Conservation (phyloP, 805 yeast genomes). For the Candida orba region DNA sequence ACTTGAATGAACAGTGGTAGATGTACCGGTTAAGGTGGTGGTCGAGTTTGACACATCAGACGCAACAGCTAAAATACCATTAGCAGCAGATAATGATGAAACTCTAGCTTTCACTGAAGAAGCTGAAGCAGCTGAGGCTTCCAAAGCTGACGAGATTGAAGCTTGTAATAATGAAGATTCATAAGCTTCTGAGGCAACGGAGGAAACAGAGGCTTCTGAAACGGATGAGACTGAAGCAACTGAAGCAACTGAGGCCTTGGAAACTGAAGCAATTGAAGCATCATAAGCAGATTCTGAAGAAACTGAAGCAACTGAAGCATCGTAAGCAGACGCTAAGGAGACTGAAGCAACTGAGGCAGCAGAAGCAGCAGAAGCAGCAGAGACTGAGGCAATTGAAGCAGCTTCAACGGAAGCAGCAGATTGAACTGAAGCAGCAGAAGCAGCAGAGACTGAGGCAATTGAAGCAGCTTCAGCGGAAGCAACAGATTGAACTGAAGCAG, state of each 20-base stretch:
- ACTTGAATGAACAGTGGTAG: slow-evolving; percentile 18
- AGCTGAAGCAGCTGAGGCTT: slow-evolving; percentile 13
- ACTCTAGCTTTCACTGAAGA: slow-evolving; percentile 8
- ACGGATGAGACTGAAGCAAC: slow-evolving; percentile 13
- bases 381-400: slow-evolving; percentile 3
- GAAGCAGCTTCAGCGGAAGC: slow-evolving; percentile 10
- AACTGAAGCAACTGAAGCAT: slow-evolving; percentile 31
- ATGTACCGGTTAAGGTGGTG: slow-evolving; percentile 16
- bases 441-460: slow-evolving; percentile 16
- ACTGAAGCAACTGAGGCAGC: slow-evolving; percentile 6
- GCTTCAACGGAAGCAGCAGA: slow-evolving; percentile 9
- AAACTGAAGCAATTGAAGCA: slow-evolving; percentile 7
- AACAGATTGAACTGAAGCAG: slow-evolving; percentile 20
- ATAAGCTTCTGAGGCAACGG: slow-evolving; percentile 17
- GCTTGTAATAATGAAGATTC: slow-evolving; percentile 13
- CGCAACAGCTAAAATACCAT: slow-evolving; percentile 20
- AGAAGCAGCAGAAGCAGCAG: slow-evolving; percentile 11
- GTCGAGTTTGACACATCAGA: slow-evolving; percentile 21
- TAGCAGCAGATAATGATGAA: slow-evolving; percentile 12
- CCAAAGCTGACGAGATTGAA: slow-evolving; percentile 17
- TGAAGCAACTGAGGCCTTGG: slow-evolving; percentile 11
- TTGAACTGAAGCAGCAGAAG: slow-evolving; percentile 18
- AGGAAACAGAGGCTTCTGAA: slow-evolving; percentile 15
- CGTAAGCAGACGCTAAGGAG: slow-evolving; percentile 9
- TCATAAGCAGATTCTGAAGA: slow-evolving; percentile 6